Evolutionary conservation across 2,329 filamentous ascomycete genomes (phyloP), one percentile per base, ranked within the genome.

Genomic region (Colletotrichum cordylinicola): DNA sequence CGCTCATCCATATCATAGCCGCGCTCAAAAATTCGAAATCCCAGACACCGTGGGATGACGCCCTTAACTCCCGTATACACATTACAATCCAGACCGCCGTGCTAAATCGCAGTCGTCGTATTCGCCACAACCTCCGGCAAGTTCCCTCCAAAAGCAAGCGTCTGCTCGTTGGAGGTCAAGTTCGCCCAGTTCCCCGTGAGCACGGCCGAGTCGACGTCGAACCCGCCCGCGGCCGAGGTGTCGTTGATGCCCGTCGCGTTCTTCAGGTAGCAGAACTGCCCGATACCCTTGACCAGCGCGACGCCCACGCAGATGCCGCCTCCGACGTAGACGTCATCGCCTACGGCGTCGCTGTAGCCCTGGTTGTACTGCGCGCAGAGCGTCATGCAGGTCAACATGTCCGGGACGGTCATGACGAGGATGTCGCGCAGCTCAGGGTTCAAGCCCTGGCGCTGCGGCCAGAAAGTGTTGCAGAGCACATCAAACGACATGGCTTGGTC

Each of bases 351-450:
- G 74, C 75, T 77, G 52, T 77, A 74, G 12, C 75, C 73, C 72
- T 75, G 67, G 58, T 77, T 77, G 58, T 76, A 77, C 74, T 77
- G 72, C 6, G 75, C 75, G 74, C 74, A 77, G 9, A 77, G 74
- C 24, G 75, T 76, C 62, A 77, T 77, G 65, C 75, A 77, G 21
- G 75, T 69, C 9, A 77, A 62, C 75, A 77, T 77, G 37, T 77
- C 75, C 15, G 74, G 75, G 37, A 76, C 74, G 39, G 52, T 64
- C 68, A 74, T 74, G 43, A 74, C 74, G 13, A 73, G 55, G 66
- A 77, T 77, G 64, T 69, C 73, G 43, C 74, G 74, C 37, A 77
- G 58, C 21, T 15, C 55, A 29, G 74, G 74, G 29, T 77, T 77
- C 52, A 74, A 4, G 24, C 76, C 73, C 69, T 77, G 76, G 18